A percentile compares a stretch with the other conserved stretches of the same genome.
These are phyloP conservation scores for Tylopilus intermedius DNA, from an alignment of 768 basidiomycete species.

Conservation along the genomic window DNA sequence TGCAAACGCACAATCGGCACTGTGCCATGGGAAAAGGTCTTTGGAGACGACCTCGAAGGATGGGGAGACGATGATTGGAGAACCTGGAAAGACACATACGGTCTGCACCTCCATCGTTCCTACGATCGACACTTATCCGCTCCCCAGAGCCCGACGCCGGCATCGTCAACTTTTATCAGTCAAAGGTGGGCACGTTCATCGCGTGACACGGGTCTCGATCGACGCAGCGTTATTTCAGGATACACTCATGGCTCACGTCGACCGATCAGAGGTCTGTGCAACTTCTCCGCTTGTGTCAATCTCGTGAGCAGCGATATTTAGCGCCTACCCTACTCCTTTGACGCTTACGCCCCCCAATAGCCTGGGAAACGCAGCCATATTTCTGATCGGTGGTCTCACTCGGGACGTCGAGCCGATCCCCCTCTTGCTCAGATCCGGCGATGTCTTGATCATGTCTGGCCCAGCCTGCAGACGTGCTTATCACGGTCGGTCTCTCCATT, in stretches of 20 bases:
- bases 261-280: constrained; percentile 90
- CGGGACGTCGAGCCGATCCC: constrained; percentile 73
- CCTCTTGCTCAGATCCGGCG: constrained; percentile 85
- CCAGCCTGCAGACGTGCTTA: constrained; percentile 80
- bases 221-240: constrained; percentile 40
- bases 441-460: constrained; percentile 91
- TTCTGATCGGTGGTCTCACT: constrained; percentile 82
- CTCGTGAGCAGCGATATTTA: constrained; percentile 54
- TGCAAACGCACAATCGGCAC: constrained; percentile 59
- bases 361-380: constrained; percentile 83
- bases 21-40: constrained; percentile 72
- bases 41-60: constrained; percentile 33
- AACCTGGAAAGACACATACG: constrained; percentile 74
- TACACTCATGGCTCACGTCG: constrained; percentile 96
- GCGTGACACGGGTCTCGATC: not conserved
- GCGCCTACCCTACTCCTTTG: not conserved
- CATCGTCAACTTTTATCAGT: constrained; percentile 94
- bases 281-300: constrained; percentile 91
- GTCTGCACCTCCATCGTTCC: constrained; percentile 35
- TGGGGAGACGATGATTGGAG: constrained; percentile 67
- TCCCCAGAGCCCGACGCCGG: constrained; percentile 86
- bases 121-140: not conserved
- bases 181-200: constrained; percentile 39
- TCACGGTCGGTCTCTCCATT: constrained; percentile 58
- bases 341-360: constrained; percentile 34